Percentiles rank a stretch among this genome's conserved stretches.
Conservation (phyloP, 2,329 filamentous ascomycete genomes). For the Chrysosporium queenslandicum region DNA sequence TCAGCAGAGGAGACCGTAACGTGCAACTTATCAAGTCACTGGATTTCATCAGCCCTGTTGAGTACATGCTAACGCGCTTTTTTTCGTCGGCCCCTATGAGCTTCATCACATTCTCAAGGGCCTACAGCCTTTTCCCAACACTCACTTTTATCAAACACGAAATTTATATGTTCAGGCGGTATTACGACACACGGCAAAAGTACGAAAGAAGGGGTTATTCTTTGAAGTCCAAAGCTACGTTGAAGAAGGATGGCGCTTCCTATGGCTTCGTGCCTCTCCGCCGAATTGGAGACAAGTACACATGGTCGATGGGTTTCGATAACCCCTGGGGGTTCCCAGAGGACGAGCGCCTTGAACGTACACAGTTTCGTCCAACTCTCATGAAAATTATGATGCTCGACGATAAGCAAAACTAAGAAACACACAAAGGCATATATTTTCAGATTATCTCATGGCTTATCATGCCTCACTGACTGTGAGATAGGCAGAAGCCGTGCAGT, state of each 20-base stretch:
- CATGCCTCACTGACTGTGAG: neutral
- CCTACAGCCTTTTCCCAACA: neutral
- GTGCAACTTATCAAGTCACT: neutral
- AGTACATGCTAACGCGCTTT: neutral
- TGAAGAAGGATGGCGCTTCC: neutral
- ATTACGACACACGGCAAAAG: neutral
- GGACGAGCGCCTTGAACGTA: neutral
- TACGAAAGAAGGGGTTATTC: neutral
- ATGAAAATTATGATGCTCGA: neutral
- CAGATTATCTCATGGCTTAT: neutral
- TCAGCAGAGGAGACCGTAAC: neutral
- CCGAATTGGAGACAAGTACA: neutral
- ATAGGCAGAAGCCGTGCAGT: neutral
- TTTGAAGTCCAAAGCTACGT: neutral
- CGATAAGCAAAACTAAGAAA: neutral
- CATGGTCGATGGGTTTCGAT: neutral
- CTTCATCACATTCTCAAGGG: neutral
- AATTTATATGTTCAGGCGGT: neutral
- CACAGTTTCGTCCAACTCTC: neutral
- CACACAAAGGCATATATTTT: neutral
- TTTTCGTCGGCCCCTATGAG: neutral
- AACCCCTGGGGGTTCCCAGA: neutral
- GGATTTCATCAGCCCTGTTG: neutral
- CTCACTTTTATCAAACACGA: neutral
- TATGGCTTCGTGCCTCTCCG: neutral